These are phyloP conservation scores for Hirsutella rhossiliensis DNA, from an alignment of 2,329 filamentous ascomycete species.

Conservation along the genomic window DNA sequence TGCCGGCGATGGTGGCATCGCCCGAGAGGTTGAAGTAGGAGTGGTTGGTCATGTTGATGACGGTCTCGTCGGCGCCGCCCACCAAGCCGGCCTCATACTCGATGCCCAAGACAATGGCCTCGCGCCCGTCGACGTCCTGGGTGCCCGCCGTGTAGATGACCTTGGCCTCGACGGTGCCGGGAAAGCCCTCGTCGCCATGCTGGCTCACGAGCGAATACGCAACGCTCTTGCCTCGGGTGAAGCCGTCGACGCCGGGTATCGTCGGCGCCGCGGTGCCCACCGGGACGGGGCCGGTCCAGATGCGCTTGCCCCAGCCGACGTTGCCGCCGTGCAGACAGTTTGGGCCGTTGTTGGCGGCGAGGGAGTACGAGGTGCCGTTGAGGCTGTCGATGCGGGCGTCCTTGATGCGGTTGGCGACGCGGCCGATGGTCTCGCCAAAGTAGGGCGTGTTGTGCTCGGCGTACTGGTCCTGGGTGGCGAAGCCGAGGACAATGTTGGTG, in stretches of 20 bases:
- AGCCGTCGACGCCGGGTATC: constrained; percentile 36
- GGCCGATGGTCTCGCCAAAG: constrained; percentile 92
- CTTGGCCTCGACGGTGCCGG: constrained; percentile 66
- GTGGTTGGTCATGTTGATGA: constrained; percentile 91
- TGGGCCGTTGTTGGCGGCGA: constrained; percentile 64
- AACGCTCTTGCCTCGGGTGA: constrained; percentile 52
- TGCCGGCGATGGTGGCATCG: constrained; percentile 39
- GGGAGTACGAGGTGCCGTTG: constrained; percentile 57
- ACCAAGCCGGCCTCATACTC: constrained; percentile 84
- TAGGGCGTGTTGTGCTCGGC: constrained; percentile 61
- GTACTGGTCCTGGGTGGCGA: constrained; percentile 66
- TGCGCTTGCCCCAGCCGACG: constrained; percentile 69
- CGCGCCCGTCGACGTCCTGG: constrained; percentile 47
- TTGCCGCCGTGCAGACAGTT: constrained; percentile 66
- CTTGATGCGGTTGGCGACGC: constrained; percentile 68
- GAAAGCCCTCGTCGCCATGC: constrained; percentile 83
- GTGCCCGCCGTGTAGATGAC: constrained; percentile 70
- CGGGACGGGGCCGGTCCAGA: constrained; percentile 60
- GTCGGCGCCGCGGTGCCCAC: constrained; percentile 30
- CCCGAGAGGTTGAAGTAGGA: constrained; percentile 61
- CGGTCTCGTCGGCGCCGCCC: constrained; percentile 74
- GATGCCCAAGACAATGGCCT: constrained; percentile 63
- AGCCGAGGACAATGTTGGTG: constrained; percentile 80
- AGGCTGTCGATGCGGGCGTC: constrained; percentile 58
- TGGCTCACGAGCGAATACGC: constrained; percentile 54